These are phyloP conservation scores for Ascodesmis nigricans DNA, from an alignment of 495 filamentous ascomycete genomes.

Conservation along the genomic window DNA sequence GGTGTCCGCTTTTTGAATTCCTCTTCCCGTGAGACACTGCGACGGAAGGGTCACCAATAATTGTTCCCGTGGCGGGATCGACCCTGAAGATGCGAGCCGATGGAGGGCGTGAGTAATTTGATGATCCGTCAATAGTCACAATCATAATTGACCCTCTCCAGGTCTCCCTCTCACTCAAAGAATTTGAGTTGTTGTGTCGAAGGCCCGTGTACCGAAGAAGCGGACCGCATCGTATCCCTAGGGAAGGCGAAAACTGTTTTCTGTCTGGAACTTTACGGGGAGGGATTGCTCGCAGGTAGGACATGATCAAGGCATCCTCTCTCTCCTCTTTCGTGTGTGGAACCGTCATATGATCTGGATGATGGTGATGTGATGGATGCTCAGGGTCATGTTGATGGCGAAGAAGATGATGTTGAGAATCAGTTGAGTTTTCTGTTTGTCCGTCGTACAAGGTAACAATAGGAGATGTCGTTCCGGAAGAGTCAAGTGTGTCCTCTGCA, in stretches of 20 bases:
- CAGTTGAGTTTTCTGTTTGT: too few relatives aligned
- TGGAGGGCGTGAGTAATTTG: conserved; percentile 57
- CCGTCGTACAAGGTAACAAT: too few relatives aligned
- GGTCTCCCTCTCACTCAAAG: conserved; percentile 43
- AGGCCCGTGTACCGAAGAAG: conserved; percentile 78
- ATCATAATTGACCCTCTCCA: conserved; percentile 93
- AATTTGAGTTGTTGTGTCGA: conserved; percentile 30
- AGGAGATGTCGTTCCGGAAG: too few relatives aligned
- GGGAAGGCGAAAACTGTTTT: conserved; percentile 55
- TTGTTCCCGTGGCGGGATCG: too few relatives aligned
- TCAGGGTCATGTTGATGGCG: conserved; percentile 5
- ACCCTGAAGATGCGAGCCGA: too few relatives aligned
- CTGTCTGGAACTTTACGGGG: conserved; percentile 25
- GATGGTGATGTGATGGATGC: conserved; percentile 3
- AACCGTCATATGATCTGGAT: conserved; percentile 1
- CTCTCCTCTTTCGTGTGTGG: conserved; percentile 10
- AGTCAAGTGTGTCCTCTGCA: too few relatives aligned
- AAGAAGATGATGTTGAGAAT: conserved; percentile 4
- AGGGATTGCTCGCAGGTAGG: conserved; percentile 17
- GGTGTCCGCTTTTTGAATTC: too few relatives aligned
- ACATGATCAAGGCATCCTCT: conserved; percentile 15
- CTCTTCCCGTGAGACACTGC: too few relatives aligned
- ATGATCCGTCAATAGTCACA: conserved; percentile 62
- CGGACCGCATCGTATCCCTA: conserved; percentile 78
- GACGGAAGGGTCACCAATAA: background rate